Evolutionary conservation across 2,329 filamentous ascomycete species (phyloP).

Genomic region (Colletotrichum echinochloae): DNA sequence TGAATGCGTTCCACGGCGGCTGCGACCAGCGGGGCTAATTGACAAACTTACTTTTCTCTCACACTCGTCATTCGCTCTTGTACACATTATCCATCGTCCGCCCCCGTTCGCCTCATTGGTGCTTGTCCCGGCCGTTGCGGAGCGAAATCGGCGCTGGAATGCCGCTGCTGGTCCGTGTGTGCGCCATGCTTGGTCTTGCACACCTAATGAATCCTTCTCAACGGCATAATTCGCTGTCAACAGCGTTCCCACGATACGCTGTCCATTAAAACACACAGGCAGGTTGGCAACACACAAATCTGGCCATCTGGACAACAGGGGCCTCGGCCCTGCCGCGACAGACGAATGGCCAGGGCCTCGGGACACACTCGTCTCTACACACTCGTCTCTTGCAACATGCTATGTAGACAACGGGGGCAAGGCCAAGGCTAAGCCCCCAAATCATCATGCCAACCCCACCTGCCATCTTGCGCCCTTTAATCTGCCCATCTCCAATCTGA

Average conservation of each 20-base stretch:
- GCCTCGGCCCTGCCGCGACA: constrained; percentile 6
- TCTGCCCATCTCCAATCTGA: constrained; percentile 30
- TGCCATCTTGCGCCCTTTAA: constrained; percentile 20
- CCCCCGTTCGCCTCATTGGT: constrained; percentile 9
- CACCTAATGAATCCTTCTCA: constrained; percentile 13
- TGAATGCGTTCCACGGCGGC: constrained; percentile 16
- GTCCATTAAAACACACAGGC: constrained; percentile 1
- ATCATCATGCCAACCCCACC: constrained; percentile 21
- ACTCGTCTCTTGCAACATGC: neutral
- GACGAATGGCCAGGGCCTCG: constrained; percentile 5
- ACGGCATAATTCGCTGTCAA: neutral
- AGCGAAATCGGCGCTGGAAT: constrained; percentile 31
- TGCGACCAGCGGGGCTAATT: constrained; percentile 6
- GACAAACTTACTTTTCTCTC: neutral
- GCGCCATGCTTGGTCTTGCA: neutral
- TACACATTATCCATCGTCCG: neutral
- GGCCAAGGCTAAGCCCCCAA: constrained; percentile 17
- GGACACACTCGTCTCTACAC: neutral
- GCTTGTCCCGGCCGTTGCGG: constrained; percentile 3
- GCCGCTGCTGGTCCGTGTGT: neutral
- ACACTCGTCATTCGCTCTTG: neutral
- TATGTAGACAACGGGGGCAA: neutral
- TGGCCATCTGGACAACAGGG: constrained; percentile 12
- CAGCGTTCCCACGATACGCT: constrained; percentile 13
- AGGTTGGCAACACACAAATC: neutral